Evolutionary conservation across 129 eudicot species (phyloP).

Genomic region (Glebionis coronaria): DNA sequence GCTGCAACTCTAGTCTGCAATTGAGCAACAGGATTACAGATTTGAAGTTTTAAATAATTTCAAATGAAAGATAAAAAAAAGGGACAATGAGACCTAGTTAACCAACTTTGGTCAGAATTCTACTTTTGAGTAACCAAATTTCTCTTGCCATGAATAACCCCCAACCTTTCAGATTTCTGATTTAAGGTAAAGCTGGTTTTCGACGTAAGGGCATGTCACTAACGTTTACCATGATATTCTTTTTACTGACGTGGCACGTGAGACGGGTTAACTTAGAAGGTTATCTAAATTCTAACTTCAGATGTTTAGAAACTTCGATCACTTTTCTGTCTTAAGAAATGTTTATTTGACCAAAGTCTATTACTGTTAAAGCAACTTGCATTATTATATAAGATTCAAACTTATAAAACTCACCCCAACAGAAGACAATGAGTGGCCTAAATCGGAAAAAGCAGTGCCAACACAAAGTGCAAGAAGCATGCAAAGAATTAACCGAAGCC

Average conservation of each 20-base stretch:
- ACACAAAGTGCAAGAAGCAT: constrained; percentile 77
- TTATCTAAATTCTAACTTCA: no score
- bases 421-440: constrained; percentile 91
- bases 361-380: background rate
- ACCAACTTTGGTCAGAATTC: background rate
- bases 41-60: background rate
- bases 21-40: background rate
- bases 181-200: no score
- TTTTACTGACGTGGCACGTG: background rate
- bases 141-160: background rate
- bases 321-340: background rate
- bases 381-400: background rate
- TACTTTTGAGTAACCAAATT: background rate
- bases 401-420: constrained; percentile 57
- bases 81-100: background rate
- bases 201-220: background rate
- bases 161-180: no score
- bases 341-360: background rate
- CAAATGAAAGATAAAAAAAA: background rate
- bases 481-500: constrained; percentile 82
- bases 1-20: constrained; percentile 90
- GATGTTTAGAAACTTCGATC: background rate
- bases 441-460: constrained; percentile 79
- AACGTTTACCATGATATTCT: background rate
- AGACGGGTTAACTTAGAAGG: no score